Percentiles rank a stretch among this genome's conserved stretches.
Conservation (phyloP, 2,329 filamentous ascomycete species). For the Fusarium scirpi region DNA sequence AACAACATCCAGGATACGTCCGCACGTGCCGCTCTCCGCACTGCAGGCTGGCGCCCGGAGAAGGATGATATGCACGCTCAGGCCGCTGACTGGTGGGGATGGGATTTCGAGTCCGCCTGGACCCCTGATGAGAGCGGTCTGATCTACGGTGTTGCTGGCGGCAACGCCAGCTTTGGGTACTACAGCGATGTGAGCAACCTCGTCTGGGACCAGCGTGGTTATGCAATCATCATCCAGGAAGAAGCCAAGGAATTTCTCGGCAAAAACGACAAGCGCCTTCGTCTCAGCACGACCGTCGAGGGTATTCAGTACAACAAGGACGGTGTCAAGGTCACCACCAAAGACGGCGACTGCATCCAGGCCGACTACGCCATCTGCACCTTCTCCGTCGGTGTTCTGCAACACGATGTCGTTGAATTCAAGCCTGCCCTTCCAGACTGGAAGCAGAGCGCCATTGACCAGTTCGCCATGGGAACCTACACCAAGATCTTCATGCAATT, state of each 20-base stretch:
- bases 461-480: constrained; percentile 77
- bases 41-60: constrained; percentile 73
- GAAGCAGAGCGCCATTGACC: constrained; percentile 73
- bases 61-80: constrained; percentile 63
- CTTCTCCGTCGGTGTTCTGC: constrained; percentile 76
- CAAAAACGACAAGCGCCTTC: constrained; percentile 66
- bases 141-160: constrained; percentile 65
- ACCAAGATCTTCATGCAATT: constrained; percentile 81
- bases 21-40: constrained; percentile 67
- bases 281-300: constrained; percentile 69
- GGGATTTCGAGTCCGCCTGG: constrained; percentile 70
- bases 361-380: constrained; percentile 74
- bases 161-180: constrained; percentile 72
- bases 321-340: constrained; percentile 65
- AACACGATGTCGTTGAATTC: constrained; percentile 70
- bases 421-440: constrained; percentile 69
- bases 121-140: constrained; percentile 68
- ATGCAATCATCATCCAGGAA: constrained; percentile 66
- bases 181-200: constrained; percentile 72
- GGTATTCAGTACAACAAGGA: constrained; percentile 64
- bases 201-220: constrained; percentile 71
- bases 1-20: constrained; percentile 72
- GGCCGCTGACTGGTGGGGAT: constrained; percentile 67
- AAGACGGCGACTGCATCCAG: constrained; percentile 65
- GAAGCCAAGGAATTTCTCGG: constrained; percentile 69